A percentile compares a stretch with the other conserved stretches of the same genome.
Conservation (phyloP, 2,329 filamentous ascomycete genomes). For the Fusarium secorum region DNA sequence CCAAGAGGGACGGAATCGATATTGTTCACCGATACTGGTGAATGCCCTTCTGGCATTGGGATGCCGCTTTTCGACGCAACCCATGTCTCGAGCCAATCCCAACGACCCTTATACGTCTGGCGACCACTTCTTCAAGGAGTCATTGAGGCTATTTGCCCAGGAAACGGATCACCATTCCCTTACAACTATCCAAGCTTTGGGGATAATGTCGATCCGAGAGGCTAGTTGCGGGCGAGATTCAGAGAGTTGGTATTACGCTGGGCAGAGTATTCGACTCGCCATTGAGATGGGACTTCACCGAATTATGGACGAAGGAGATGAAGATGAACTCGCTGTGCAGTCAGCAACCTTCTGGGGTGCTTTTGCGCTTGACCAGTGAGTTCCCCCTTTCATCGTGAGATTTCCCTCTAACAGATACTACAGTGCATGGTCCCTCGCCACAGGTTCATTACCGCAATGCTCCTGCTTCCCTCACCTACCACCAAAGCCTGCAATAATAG, state of each 20-base stretch:
- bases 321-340: constrained; percentile 66
- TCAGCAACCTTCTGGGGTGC: constrained; percentile 69
- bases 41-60: constrained; percentile 72
- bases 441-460: constrained; percentile 67
- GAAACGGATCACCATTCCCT: constrained; percentile 67
- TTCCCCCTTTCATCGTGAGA: constrained; percentile 5
- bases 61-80: constrained; percentile 73
- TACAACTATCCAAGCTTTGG: constrained; percentile 77
- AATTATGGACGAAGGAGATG: constrained; percentile 55
- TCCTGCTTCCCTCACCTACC: constrained; percentile 65
- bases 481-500: constrained; percentile 67
- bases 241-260: constrained; percentile 75
- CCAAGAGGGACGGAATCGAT: constrained; percentile 64
- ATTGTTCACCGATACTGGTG: constrained; percentile 72
- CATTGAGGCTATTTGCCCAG: constrained; percentile 65
- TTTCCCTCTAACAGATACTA: constrained; percentile 30
- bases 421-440: constrained; percentile 72
- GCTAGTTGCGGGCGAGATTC: constrained; percentile 76
- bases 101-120: constrained; percentile 71
- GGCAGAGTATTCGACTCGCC: constrained; percentile 75
- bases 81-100: constrained; percentile 68
- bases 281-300: constrained; percentile 76
- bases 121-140: constrained; percentile 78
- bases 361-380: constrained; percentile 70
- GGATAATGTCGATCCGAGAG: constrained; percentile 79